Evolutionary conservation across 2,329 filamentous ascomycete species (phyloP), one percentile per base, ranked within the genome.

Genomic region (Paecilomyces dactylethromorphus): DNA sequence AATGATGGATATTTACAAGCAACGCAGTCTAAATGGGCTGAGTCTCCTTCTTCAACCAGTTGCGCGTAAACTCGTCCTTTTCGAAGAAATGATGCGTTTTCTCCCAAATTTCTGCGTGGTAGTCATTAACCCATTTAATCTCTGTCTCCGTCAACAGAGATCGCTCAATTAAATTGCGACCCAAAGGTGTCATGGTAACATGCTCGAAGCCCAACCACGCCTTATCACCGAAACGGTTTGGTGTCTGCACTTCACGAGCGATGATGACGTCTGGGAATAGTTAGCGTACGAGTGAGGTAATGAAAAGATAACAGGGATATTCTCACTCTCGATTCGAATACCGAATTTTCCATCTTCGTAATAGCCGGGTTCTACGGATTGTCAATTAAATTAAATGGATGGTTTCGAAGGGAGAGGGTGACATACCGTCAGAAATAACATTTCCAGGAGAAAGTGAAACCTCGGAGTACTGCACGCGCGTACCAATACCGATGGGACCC

Each of bases 301-400:
- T 35, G 39, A 18, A 29, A 24, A 31, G 13, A 57, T 22, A 13
- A 35, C 26, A 50, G 18, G 26, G 18, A 53, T 55, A 31, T 59
- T 53, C 78, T 68, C 66, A 82, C 79, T 99, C 76, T 99, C 94
- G 68, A 97, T 97, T 18, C 94, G 88, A 65, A 99, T 94, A 18
- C 94, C 94, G 69, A 96, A 99, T 45, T 87, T 86, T 54, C 92
- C 93, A 68, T 99, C 94, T 74, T 97, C 92, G 73, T 99, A 99
- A 78, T 92, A 99, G 31, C 94, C 94, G 1, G 94, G 94, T 75
- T 99, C 92, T 77, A 57, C 18, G 53, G 15, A 31, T 52, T 55
- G 62, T 66, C 50, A 69, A 21, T 29, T 11, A 26, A 69, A 21
- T 29, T 11, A 26, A 35, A 53, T 13, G 22, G n/a, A 53, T 57